A percentile compares a stretch with the other conserved stretches of the same genome.
phyloP scores from a whole-genome alignment of 441 rosid genomes.

The Croton laevigatus region DNA sequence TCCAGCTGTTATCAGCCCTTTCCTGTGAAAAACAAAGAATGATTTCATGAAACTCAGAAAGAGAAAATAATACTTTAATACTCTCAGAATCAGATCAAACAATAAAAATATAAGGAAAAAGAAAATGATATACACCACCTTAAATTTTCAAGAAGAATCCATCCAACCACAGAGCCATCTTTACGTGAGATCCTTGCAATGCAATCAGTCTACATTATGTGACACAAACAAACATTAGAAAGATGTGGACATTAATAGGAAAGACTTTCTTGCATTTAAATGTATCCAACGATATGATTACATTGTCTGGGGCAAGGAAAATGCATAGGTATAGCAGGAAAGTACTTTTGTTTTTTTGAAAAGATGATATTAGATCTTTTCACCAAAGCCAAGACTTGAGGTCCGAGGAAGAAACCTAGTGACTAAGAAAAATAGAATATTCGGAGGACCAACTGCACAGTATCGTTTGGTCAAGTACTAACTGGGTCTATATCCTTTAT shows the following conservation, averaged over 20 bases:
- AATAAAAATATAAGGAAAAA: constrained; percentile 6
- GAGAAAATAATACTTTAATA: not conserved
- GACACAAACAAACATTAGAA: constrained; percentile 12
- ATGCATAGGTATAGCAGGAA: not conserved
- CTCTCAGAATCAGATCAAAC: constrained; percentile 6
- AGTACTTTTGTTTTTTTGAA: not conserved
- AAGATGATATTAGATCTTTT: not conserved
- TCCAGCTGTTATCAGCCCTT: constrained; percentile 62
- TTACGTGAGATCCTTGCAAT: constrained; percentile 83
- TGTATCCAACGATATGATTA: too few relatives aligned
- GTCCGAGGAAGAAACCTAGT: not conserved
- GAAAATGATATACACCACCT: constrained; percentile 42
- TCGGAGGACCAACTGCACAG: not conserved
- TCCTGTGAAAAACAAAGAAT: constrained; percentile 36
- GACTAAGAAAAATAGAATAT: not conserved
- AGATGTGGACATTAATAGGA: not conserved
- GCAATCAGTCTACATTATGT: constrained; percentile 67
- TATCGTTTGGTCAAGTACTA: not conserved
- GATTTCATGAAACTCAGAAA: constrained; percentile 3
- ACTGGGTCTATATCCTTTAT: too few relatives aligned
- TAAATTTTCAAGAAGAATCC: constrained; percentile 77
- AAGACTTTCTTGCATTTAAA: too few relatives aligned
- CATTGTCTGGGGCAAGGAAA: too few relatives aligned
- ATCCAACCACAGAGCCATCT: constrained; percentile 68
- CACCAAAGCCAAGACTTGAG: not conserved